These are phyloP conservation scores for Xanthoconium separans DNA, from an alignment of 1,284 basidiomycete genomes.

Conservation along the genomic window DNA sequence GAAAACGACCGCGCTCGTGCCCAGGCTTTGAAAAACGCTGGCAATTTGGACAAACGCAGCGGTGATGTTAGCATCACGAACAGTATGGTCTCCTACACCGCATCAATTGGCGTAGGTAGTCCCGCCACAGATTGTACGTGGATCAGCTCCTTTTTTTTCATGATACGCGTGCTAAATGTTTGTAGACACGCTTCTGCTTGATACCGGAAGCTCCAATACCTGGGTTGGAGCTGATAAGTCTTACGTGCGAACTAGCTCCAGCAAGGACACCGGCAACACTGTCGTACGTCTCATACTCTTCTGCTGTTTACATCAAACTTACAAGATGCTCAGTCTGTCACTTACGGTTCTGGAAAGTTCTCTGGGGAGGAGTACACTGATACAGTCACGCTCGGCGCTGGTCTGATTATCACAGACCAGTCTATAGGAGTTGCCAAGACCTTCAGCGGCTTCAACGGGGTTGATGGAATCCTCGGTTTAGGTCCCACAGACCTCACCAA, in stretches of 20 bases:
- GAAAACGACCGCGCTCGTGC: constrained; percentile 23
- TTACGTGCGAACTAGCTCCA: no score
- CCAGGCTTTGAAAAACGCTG: background rate
- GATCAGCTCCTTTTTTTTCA: background rate
- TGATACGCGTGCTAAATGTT: background rate
- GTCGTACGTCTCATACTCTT: no score
- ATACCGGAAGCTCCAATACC: constrained; percentile 39
- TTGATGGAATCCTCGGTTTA: constrained; percentile 54
- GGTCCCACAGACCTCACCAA: constrained; percentile 52
- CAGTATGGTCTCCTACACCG: constrained; percentile 13
- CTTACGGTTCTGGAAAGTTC: constrained; percentile 34
- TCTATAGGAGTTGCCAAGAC: constrained; percentile 14
- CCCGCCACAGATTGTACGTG: constrained; percentile 43
- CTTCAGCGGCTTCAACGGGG: no score
- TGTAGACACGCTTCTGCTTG: constrained; percentile 31
- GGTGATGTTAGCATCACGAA: background rate
- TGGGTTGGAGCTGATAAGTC: no score
- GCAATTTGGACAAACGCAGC: constrained; percentile 8
- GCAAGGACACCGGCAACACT: no score
- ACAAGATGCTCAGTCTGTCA: constrained; percentile 24
- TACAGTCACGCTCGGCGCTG: constrained; percentile 9
- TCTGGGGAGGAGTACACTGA: constrained; percentile 53
- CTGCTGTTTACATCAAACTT: no score
- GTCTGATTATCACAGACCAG: constrained; percentile 36
- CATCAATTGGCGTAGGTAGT: constrained; percentile 28